Conservation (phyloP, 2,329 filamentous ascomycete genomes). For the Pezicula carpinea region DNA sequence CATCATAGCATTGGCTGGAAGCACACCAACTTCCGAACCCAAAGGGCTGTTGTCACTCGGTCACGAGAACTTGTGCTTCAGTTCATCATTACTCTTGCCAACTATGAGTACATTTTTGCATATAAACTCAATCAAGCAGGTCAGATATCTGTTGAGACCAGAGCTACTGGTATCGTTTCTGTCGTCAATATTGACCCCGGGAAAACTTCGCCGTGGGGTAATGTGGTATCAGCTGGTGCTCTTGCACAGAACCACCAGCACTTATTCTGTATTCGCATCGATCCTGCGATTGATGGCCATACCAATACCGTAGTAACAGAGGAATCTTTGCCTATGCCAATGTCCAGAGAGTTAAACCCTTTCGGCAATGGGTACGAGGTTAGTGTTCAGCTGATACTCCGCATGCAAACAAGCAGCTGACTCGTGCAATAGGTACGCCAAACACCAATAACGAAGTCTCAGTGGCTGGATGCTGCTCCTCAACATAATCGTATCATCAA, state of each 20-base stretch:
- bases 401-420: neutral
- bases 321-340: conserved; percentile 44
- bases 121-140: conserved; percentile 61
- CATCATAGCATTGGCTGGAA: conserved; percentile 54
- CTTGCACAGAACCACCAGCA: conserved; percentile 53
- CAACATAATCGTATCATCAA: conserved; percentile 69
- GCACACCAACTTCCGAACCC: conserved; percentile 63
- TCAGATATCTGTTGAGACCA: conserved; percentile 54
- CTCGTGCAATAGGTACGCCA: conserved; percentile 31
- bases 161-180: conserved; percentile 60
- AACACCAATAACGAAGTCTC: conserved; percentile 35
- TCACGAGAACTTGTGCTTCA: conserved; percentile 60
- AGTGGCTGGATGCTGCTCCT: conserved; percentile 40
- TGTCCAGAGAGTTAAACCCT: conserved; percentile 43
- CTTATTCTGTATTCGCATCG: conserved; percentile 49
- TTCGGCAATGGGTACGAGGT: conserved; percentile 47
- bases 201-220: conserved; percentile 49
- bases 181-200: conserved; percentile 49
- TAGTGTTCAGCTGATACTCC: neutral
- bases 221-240: conserved; percentile 55
- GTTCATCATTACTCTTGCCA: conserved; percentile 62
- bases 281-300: conserved; percentile 51
- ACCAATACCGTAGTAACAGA: conserved; percentile 48
- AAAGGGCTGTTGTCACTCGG: conserved; percentile 55
- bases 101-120: conserved; percentile 66